These are phyloP conservation scores for Phalaenopsis equestris DNA, from an alignment of 106 monocot genomes.

Conservation along the genomic window DNA sequence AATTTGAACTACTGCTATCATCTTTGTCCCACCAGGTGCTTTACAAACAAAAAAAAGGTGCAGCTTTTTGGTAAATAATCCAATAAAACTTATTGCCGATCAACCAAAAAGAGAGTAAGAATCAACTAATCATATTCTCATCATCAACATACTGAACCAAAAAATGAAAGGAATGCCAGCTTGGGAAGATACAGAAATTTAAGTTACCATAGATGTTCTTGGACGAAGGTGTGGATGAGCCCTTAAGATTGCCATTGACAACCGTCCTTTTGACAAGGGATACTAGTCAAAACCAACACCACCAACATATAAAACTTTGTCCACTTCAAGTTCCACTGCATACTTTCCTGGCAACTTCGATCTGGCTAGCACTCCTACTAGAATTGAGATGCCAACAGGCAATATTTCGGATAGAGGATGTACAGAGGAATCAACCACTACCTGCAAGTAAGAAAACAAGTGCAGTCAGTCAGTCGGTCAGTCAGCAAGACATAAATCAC, in stretches of 20 bases:
- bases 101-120: background rate
- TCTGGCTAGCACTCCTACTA: conserved; percentile 48
- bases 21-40: background rate
- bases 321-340: conserved; percentile 49
- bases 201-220: conserved; percentile 40
- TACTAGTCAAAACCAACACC: conserved; percentile 41
- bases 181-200: background rate
- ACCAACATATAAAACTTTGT: conserved; percentile 74
- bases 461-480: background rate
- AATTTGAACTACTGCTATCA: background rate
- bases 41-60: background rate
- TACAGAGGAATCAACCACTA: conserved; percentile 46
- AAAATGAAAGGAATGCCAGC: background rate
- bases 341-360: conserved; percentile 17
- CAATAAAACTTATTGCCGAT: background rate
- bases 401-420: conserved; percentile 36
- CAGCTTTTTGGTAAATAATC: background rate
- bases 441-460: conserved; percentile 24
- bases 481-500: background rate
- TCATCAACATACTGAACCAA: background rate
- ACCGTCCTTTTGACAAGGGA: conserved; percentile 31
- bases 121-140: conserved; percentile 2
- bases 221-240: conserved; percentile 55
- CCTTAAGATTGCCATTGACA: conserved; percentile 38
- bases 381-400: conserved; percentile 47